A percentile compares a stretch with the other conserved stretches of the same genome.
Conservation (phyloP, 1,284 basidiomycete genomes). For the Sporisorium sorghi region DNA sequence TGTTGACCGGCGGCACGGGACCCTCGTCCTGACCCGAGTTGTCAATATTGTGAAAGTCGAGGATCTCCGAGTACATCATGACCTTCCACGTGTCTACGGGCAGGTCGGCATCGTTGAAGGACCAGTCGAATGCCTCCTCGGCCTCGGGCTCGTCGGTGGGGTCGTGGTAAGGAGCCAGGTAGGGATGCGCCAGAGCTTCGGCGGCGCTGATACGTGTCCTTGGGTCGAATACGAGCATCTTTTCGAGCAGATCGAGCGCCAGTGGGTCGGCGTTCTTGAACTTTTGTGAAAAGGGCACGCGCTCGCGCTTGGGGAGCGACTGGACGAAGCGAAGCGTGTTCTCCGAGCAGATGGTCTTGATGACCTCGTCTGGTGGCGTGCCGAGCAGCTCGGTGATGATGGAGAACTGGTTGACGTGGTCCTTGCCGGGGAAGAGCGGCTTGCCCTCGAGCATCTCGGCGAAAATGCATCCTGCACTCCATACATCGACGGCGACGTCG, state of each 20-base stretch:
- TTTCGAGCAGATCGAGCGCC: slow-evolving; percentile 96
- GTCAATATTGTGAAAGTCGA: slow-evolving; percentile 70
- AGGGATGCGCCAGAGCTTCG: slow-evolving; percentile 90
- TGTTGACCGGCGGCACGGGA: slow-evolving; percentile 50
- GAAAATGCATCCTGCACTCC: slow-evolving; percentile 99
- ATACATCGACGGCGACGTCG: slow-evolving; percentile 97
- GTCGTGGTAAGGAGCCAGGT: slow-evolving; percentile 97
- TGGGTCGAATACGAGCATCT: slow-evolving; percentile 99
- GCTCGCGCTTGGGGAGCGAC: slow-evolving; percentile 93
- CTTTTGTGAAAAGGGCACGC: slow-evolving; percentile 93
- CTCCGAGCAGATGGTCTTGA: slow-evolving; percentile 97
- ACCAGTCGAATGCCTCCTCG: slow-evolving; percentile 96
- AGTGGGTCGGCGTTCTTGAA: slow-evolving; percentile 88
- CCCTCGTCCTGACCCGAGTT: slow-evolving; percentile 58
- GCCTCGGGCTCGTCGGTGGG: slow-evolving; percentile 97
- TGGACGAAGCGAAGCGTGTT: slow-evolving; percentile 99
- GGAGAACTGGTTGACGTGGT: slow-evolving; percentile 99
- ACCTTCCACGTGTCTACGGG: slow-evolving; percentile 99
- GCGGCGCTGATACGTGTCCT: slow-evolving; percentile 94
- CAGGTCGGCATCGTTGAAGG: slow-evolving; percentile 99
- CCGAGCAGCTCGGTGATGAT: slow-evolving; percentile 99
- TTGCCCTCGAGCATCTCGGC: slow-evolving; percentile 99
- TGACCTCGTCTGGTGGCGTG: slow-evolving; percentile 98
- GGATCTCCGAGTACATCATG: slow-evolving; percentile 72
- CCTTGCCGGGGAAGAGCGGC: slow-evolving; percentile 98